Conservation (phyloP, 805 yeast species). For the Zygoascus ofunaensis region DNA sequence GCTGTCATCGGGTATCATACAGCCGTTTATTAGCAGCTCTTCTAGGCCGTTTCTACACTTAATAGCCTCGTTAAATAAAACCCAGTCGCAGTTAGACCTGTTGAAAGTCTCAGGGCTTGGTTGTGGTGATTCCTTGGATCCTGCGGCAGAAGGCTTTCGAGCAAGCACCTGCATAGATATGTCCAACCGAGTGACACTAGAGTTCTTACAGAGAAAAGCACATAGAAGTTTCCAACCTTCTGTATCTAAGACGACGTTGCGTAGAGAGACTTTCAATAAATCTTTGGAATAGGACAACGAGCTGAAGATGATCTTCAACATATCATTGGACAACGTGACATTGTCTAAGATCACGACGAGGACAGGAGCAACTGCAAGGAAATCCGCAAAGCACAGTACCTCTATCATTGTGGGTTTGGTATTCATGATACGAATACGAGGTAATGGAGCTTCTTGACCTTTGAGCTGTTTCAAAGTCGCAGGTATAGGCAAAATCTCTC, state of each 20-base stretch:
- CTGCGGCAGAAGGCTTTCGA: slow-evolving; percentile 7
- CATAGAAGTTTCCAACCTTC: slow-evolving; percentile 76
- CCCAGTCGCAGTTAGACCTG: slow-evolving; percentile 79
- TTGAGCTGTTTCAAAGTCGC: slow-evolving; percentile 76
- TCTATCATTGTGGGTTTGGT: slow-evolving; percentile 89
- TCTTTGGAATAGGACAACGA: slow-evolving; percentile 59
- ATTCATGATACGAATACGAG: slow-evolving; percentile 62
- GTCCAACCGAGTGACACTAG: slow-evolving; percentile 20
- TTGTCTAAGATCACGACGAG: slow-evolving; percentile 71
- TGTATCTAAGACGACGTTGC: slow-evolving; percentile 65
- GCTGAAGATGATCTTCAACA: slow-evolving; percentile 64
- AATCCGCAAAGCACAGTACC: slow-evolving; percentile 79
- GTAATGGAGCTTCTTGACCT: slow-evolving; percentile 67
- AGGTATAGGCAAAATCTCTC: slow-evolving; percentile 88
- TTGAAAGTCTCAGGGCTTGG: slow-evolving; percentile 24
- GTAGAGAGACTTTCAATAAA: slow-evolving; percentile 61
- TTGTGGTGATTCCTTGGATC: slow-evolving; percentile 1
- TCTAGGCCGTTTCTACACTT: slow-evolving; percentile 65
- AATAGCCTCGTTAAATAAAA: slow-evolving; percentile 59
- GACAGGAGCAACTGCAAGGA: slow-evolving; percentile 76
- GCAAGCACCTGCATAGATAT: slow-evolving; percentile 17
- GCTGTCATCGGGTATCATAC: slow-evolving; percentile 45
- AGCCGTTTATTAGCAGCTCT: slow-evolving; percentile 71
- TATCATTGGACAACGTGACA: slow-evolving; percentile 60
- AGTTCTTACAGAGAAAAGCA: slow-evolving; percentile 17